Base-by-base conservation (phyloP, 331 rosid genomes). In the Rosa hybrid region DNA sequence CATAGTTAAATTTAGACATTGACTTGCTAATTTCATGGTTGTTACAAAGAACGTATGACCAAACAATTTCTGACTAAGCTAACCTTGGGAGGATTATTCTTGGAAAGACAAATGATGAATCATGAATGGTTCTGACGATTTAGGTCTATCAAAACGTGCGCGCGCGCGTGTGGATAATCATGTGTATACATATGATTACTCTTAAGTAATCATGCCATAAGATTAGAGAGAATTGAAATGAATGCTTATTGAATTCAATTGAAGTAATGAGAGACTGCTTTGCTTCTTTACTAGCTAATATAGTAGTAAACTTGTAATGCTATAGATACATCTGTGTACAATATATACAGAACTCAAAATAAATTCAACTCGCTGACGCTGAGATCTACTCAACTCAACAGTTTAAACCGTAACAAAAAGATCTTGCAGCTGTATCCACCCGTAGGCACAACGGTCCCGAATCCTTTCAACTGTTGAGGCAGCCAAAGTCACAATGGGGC, bases 371-470 rank as follows among this genome's bases (percentile, higher is more conserved):
- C 8, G 38, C 38, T 21, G 38, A 60, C 7, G 67, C 75, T 21
- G 8, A 74, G 9, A 38, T 71, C 72, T 70, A 75, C 50, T 18
- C 3, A 62, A 71, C 70, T 44, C 23, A 21, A 62, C 14, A 42
- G 75, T 80, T 88, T 89, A 91, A 68, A 88, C 74, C 4, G 97
- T 39, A 45, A 91, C 77, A 21, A 80, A 51, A 23, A 93, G 77
- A 72, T 90, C 88, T 80, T 89, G 92, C 82, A 95, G 75, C 70
- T 90, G 89, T 73, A 95, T 87, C 98, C 97, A 92, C 5, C 98
- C 98, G 49, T 75, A 94, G 65, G 93, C 96, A 77, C 91, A 86
- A 3, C 97, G 97, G 77, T 95, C 98, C 41, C 94, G 89, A 20
- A 90, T 83, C 72, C 84, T 83, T 75, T 89, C 86, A 72, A 87